phyloP scores from a whole-genome alignment of 345 rosid genomes.

The Camelina hispida region DNA sequence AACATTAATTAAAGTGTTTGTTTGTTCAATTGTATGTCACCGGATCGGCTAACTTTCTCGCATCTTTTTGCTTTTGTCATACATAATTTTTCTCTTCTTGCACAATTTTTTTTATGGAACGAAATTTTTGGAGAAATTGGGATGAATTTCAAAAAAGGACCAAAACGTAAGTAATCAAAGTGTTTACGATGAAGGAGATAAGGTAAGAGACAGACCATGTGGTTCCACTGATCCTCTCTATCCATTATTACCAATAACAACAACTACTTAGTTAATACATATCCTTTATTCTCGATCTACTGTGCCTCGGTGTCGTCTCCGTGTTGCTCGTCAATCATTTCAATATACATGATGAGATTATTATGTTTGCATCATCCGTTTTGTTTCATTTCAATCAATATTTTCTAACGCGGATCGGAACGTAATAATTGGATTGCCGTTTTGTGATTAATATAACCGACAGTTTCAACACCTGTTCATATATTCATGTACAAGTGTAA shows the following conservation, averaged over 20 bases:
- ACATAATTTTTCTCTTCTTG: neutral
- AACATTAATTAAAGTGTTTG: neutral
- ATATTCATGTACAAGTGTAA: constrained; percentile 12
- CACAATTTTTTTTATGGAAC: neutral
- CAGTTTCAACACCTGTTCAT: constrained; percentile 7
- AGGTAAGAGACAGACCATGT: constrained; percentile 43
- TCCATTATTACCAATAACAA: neutral
- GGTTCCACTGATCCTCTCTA: constrained; percentile 26
- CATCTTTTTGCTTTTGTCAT: neutral
- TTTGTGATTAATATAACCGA: constrained; percentile 3
- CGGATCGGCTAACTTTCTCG: neutral
- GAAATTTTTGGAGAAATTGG: neutral
- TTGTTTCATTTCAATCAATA: constrained; percentile 23
- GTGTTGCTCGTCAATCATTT: constrained; percentile 22
- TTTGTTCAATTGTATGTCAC: neutral
- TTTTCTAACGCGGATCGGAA: neutral
- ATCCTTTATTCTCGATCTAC: constrained; percentile 17
- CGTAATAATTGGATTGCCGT: constrained; percentile 1
- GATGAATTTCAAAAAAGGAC: neutral
- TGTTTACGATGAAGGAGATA: constrained; percentile 27
- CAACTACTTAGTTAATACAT: constrained; percentile 15
- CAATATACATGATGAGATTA: constrained; percentile 20
- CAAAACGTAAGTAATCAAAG: neutral
- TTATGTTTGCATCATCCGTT: constrained; percentile 29
- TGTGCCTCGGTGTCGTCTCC: constrained; percentile 32